A percentile compares a stretch with the other conserved stretches of the same genome.
phyloP scores from a whole-genome alignment of 148 eudicot genomes.

The Rhododendron mucronatum region DNA sequence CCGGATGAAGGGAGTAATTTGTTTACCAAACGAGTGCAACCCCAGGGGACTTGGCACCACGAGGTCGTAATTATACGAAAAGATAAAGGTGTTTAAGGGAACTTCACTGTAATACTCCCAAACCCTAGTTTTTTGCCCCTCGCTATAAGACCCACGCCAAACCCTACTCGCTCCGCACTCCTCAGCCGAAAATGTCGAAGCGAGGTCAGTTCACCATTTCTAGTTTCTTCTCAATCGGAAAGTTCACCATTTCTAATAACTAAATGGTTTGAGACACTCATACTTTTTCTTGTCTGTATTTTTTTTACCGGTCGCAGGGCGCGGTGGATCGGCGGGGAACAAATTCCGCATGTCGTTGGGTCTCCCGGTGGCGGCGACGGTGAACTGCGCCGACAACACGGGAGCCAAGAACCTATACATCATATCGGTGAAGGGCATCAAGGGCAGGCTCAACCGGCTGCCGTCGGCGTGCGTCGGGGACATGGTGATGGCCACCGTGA shows the following conservation, averaged over 20 bases:
- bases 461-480: constrained; percentile 56
- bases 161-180: neutral
- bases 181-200: constrained; percentile 45
- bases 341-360: constrained; percentile 33
- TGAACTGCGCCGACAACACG: neutral
- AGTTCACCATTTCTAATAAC: neutral
- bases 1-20: too few species aligned
- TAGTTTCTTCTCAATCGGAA: neutral
- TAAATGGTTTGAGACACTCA: neutral
- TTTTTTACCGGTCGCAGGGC: constrained; percentile 23
- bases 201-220: constrained; percentile 24
- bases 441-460: constrained; percentile 57
- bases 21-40: too few species aligned
- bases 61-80: neutral
- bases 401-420: constrained; percentile 66
- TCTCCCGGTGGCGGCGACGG: too few species aligned
- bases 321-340: constrained; percentile 71
- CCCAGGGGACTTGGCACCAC: too few species aligned
- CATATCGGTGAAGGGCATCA: constrained; percentile 61
- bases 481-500: too few species aligned
- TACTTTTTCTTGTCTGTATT: neutral
- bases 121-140: neutral
- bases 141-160: neutral
- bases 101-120: neutral
- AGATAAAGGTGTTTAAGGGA: neutral